A percentile compares a stretch with the other conserved stretches of the same genome.
Evolutionary conservation across 2,329 filamentous ascomycete species (phyloP).

Genomic region (Fusarium haematococcum): DNA sequence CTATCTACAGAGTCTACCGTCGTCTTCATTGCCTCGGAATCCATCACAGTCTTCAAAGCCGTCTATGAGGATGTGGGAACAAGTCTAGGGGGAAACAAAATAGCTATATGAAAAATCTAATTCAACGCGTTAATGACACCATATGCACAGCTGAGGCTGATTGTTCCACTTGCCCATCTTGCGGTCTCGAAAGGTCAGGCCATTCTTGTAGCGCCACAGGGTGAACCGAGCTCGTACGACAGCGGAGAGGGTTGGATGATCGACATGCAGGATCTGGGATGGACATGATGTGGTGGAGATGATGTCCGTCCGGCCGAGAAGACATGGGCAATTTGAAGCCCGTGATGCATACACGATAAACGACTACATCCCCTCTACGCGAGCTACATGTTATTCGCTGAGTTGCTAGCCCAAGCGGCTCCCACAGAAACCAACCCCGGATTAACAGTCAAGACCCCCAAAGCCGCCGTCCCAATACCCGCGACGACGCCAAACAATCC

Average conservation of each 20-base stretch:
- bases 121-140: background rate
- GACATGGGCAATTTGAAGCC: background rate
- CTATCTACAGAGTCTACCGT: conserved; percentile 28
- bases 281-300: background rate
- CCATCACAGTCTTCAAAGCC: conserved; percentile 2
- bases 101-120: background rate
- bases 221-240: background rate
- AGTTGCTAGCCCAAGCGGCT: background rate
- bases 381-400: background rate
- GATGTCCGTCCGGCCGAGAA: background rate
- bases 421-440: background rate
- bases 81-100: background rate
- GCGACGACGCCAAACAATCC: background rate
- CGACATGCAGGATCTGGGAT: background rate
- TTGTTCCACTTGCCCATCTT: background rate
- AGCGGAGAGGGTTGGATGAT: background rate
- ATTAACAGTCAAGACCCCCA: background rate
- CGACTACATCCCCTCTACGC: background rate
- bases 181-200: background rate
- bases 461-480: background rate
- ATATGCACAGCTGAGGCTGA: background rate
- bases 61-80: background rate
- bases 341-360: background rate
- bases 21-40: conserved; percentile 13
- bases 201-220: background rate